Base-by-base conservation (phyloP, 306 rosid species). In the Prunus fruticosa region DNA sequence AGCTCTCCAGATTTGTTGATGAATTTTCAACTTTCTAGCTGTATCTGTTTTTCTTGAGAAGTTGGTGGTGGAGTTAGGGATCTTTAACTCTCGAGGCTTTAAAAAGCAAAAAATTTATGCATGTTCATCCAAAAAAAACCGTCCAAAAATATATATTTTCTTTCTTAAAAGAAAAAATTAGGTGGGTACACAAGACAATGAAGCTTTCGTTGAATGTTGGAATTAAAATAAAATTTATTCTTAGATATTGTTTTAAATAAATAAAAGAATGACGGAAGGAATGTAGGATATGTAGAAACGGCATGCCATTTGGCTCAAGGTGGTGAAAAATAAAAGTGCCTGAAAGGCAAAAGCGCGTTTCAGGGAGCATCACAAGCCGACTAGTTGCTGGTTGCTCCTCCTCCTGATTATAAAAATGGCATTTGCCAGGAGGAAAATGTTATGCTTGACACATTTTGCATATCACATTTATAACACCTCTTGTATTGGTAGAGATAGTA, bases 301-400 rank as follows among this genome's bases (percentile, higher is more conserved):
- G 73, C 62, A 72, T 69, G 79, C 72, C 79, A 78, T 78, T 65
- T 54, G 64, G 78, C 38, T 65, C 76, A 50, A 71, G 72, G 52
- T 76, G 27, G 60, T 56, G 71, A 47, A 66, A 38, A 38, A 75
- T 20, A 75, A 27, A 78, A 62, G 13, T 28, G 56, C 23, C 74
- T 1, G 61, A 71, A 62, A 51, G 72, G 75, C 38, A 53, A 84
- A 85, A 70, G 78, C 85, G 88, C 86, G 82, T 83, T 73, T 46
- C 32, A 15, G 67, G 34, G 23, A 67, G 64, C 12, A n/a, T 70
- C 79, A 51, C 75, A 34, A 2, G 14, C 71, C 79, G 62, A 76
- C 72, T 49, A 8, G 7, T 64, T 54, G 65, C 4, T 30, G 41
- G 8, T n/a, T 53, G 64, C 32, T 32, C 38, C 8, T 22, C 43